Evolutionary conservation across 2,329 filamentous ascomycete genomes (phyloP).

Genomic region (Ilyonectria mors-panacis): DNA sequence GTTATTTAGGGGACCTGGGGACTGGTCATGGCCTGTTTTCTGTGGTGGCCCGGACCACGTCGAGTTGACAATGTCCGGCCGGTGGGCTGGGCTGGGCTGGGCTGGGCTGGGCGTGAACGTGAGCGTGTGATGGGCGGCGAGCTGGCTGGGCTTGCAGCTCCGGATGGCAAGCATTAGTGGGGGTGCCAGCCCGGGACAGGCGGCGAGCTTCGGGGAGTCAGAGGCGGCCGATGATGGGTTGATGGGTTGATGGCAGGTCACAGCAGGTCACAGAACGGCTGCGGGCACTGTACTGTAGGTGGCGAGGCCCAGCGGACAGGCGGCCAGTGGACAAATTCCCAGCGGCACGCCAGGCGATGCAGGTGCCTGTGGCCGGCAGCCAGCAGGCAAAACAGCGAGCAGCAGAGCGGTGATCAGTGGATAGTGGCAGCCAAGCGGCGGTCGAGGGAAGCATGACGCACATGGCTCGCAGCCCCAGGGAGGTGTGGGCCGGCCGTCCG

Average conservation of each 20-base stretch:
- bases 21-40: conserved; percentile 24
- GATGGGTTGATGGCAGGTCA: conserved; percentile 1
- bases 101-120: background rate
- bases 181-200: background rate
- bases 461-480: conserved; percentile 39
- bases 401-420: conserved; percentile 28
- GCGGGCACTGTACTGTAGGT: background rate
- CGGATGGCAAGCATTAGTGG: background rate
- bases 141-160: background rate
- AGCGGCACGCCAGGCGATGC: conserved; percentile 5
- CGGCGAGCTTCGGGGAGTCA: background rate
- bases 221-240: background rate
- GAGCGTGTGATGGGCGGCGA: conserved; percentile 5
- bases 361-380: background rate
- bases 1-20: conserved; percentile 25
- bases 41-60: conserved; percentile 12
- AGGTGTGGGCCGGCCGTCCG: conserved; percentile 20
- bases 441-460: conserved; percentile 44
- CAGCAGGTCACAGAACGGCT: background rate
- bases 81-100: conserved; percentile 20
- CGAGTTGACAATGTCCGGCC: conserved; percentile 26
- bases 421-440: conserved; percentile 8
- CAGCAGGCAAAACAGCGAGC: conserved; percentile 9
- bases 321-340: background rate
- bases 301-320: background rate